Conservation (phyloP, 148 eudicot species). For the Agrostemma githago region DNA sequence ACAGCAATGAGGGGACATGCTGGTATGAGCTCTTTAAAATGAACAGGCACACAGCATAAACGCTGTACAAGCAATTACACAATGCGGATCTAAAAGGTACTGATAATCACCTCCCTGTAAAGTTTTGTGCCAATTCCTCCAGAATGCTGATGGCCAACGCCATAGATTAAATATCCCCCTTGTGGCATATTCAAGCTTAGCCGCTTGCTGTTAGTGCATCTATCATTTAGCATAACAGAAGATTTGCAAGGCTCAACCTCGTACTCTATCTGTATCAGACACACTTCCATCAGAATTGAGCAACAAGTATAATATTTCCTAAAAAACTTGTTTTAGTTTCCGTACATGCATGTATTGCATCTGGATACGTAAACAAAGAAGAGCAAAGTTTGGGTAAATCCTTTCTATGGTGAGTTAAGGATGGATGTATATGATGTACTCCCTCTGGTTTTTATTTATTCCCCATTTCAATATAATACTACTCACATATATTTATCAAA, state of each 20-base stretch:
- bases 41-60: background rate
- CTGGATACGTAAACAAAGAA: no score
- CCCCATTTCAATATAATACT: no score
- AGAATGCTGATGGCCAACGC: constrained; percentile 78
- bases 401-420: no score
- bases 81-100: background rate
- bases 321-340: no score
- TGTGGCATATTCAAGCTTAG: constrained; percentile 46
- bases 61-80: background rate
- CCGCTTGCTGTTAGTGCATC: constrained; percentile 41
- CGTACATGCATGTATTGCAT: no score
- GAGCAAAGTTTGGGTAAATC: no score
- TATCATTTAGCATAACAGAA: constrained; percentile 24
- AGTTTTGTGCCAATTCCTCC: constrained; percentile 72
- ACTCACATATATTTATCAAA: no score
- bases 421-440: no score
- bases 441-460: no score
- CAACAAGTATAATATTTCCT: background rate
- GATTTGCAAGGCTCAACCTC: constrained; percentile 43
- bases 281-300: background rate
- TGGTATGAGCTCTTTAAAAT: background rate
- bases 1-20: background rate
- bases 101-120: constrained; percentile 55
- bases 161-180: constrained; percentile 69
- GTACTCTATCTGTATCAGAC: constrained; percentile 58